Evolutionary conservation across 768 basidiomycete genomes (phyloP).

Genomic region (Pleurotus tuber-regium): DNA sequence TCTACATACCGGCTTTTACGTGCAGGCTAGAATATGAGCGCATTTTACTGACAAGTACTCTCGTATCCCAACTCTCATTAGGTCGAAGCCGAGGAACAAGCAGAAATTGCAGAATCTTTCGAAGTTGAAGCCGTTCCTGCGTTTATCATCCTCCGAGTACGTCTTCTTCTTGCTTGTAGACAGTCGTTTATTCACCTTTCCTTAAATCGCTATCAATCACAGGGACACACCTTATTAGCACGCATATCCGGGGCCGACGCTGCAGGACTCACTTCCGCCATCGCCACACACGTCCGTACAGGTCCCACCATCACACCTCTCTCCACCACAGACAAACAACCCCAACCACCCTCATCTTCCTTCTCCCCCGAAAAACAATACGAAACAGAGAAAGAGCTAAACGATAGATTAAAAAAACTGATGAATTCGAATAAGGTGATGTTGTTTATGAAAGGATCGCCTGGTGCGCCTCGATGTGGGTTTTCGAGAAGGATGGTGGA

Average conservation of each 20-base stretch:
- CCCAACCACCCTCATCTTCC: constrained; percentile 28
- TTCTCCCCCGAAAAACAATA: constrained; percentile 18
- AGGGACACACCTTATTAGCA: constrained; percentile 88
- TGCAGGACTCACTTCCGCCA: constrained; percentile 50
- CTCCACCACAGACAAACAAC: constrained; percentile 46
- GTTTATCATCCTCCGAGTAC: constrained; percentile 77
- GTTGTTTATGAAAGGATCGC: constrained; percentile 89
- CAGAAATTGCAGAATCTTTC: constrained; percentile 90
- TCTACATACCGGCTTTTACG: too few species aligned
- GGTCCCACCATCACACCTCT: constrained; percentile 35
- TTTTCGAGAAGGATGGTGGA: constrained; percentile 77
- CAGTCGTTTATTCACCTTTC: not conserved
- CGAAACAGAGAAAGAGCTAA: constrained; percentile 68
- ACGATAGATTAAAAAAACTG: constrained; percentile 57
- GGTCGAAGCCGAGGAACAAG: constrained; percentile 81
- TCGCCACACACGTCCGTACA: constrained; percentile 52
- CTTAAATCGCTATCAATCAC: constrained; percentile 8
- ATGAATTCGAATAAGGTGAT: constrained; percentile 83
- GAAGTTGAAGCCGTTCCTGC: constrained; percentile 87
- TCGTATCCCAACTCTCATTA: constrained; percentile 28
- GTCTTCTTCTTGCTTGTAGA: constrained; percentile 20
- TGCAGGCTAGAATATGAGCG: too few species aligned
- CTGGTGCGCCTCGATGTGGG: constrained; percentile 76
- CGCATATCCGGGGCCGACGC: constrained; percentile 84
- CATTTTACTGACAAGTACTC: too few species aligned